A percentile compares a stretch with the other conserved stretches of the same genome.
Evolutionary conservation across 192 early-diverging fungal genomes (phyloP).

Genomic region (Mortierella hygrophila): DNA sequence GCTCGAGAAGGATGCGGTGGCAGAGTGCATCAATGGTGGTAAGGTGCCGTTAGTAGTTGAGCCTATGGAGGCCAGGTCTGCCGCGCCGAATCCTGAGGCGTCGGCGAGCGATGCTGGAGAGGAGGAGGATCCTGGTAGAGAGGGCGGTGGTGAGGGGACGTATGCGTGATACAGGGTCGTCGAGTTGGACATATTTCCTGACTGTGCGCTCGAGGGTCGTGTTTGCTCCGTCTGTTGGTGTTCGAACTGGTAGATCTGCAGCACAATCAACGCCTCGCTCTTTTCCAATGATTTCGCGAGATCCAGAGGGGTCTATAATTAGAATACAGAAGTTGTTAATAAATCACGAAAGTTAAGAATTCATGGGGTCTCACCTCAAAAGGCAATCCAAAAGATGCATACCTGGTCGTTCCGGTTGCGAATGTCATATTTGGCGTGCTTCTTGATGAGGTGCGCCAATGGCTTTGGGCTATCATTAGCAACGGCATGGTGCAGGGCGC

Average conservation of each 20-base stretch:
- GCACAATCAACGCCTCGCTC: constrained; percentile 65
- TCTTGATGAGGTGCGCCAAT: constrained; percentile 77
- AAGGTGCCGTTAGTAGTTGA: constrained; percentile 23
- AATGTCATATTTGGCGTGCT: constrained; percentile 79
- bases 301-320: constrained; percentile 63
- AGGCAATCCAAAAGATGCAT: neutral
- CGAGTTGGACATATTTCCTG: constrained; percentile 40
- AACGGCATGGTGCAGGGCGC: constrained; percentile 80
- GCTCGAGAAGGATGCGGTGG: constrained; percentile 21
- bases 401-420: constrained; percentile 78
- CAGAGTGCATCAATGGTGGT: constrained; percentile 24
- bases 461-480: constrained; percentile 76
- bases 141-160: constrained; percentile 36
- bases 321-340: neutral
- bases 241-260: constrained; percentile 61
- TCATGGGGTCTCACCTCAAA: too few relatives aligned
- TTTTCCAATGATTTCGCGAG: constrained; percentile 66
- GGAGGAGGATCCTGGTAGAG: constrained; percentile 31
- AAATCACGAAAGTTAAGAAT: neutral
- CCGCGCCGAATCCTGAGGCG: constrained; percentile 22
- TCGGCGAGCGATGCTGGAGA: constrained; percentile 40
- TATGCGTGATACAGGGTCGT: constrained; percentile 33
- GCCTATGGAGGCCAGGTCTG: constrained; percentile 23
- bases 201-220: constrained; percentile 48
- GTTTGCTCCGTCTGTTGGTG: constrained; percentile 54